Evolutionary conservation across 1,139 yeast species (phyloP).

Genomic region (Lodderomyces jiufengensis): DNA sequence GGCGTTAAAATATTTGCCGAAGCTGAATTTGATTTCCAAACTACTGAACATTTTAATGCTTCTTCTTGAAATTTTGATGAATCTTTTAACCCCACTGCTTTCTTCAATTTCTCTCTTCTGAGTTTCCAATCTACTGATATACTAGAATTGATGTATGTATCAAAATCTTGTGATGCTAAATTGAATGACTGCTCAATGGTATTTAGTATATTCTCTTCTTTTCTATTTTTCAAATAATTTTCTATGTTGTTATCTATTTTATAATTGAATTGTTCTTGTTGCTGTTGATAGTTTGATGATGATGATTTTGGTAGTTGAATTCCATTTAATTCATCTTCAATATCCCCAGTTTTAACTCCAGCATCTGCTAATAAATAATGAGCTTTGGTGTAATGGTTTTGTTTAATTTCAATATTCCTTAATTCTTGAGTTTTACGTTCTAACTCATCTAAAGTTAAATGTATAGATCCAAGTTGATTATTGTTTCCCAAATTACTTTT

Average conservation of each 20-base stretch:
- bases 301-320: conserved; percentile 22
- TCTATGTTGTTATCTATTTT: conserved; percentile 35
- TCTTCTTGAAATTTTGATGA: conserved; percentile 16
- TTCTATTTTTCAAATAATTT: conserved; percentile 58
- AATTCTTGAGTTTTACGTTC: conserved; percentile 64
- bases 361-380: conserved; percentile 88
- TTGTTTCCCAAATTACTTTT: conserved; percentile 25
- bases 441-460: conserved; percentile 73
- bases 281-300: conserved; percentile 15
- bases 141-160: conserved; percentile 66
- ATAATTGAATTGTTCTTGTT: not conserved
- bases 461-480: conserved; percentile 61
- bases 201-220: conserved; percentile 77
- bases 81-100: conserved; percentile 52
- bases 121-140: conserved; percentile 81
- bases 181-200: conserved; percentile 81
- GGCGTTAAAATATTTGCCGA: conserved; percentile 36
- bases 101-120: conserved; percentile 68
- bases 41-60: conserved; percentile 17
- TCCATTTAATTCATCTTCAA: conserved; percentile 60
- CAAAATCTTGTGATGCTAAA: conserved; percentile 80
- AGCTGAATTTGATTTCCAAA: conserved; percentile 38
- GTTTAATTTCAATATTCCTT: conserved; percentile 43
- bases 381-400: conserved; percentile 69
- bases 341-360: conserved; percentile 85